Evolutionary conservation across 1,284 basidiomycete species (phyloP).

Genomic region (Kwoniella shivajii): DNA sequence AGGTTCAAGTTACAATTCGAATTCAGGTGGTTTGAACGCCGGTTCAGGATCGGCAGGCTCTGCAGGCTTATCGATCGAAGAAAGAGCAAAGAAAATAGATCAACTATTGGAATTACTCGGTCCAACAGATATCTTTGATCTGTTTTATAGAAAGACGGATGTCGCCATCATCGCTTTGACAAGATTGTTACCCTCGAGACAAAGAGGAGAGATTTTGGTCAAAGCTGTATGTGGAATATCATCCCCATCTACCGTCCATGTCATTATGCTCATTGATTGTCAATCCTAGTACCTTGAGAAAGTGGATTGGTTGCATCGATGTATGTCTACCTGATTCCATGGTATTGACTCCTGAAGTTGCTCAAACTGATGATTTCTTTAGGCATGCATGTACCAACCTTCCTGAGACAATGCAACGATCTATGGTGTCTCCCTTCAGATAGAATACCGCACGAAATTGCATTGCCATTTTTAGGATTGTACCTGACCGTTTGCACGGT

Average conservation of each 20-base stretch:
- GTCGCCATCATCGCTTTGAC: conserved; percentile 49
- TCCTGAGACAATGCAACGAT: conserved; percentile 51
- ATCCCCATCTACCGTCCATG: too few species aligned
- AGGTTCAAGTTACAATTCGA: background rate
- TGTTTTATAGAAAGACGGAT: conserved; percentile 50
- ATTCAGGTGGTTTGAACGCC: background rate
- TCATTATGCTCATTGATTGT: background rate
- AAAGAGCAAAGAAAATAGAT: conserved; percentile 35
- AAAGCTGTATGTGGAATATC: conserved; percentile 37
- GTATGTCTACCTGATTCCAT: conserved; percentile 29
- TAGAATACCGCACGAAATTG: conserved; percentile 47
- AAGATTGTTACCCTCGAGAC: conserved; percentile 45
- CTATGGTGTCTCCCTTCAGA: conserved; percentile 51
- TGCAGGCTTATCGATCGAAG: conserved; percentile 21
- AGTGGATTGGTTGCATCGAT: conserved; percentile 56
- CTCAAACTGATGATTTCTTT: background rate
- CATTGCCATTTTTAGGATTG: conserved; percentile 50
- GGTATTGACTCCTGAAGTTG: background rate
- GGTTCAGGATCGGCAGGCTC: background rate
- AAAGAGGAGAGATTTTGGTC: conserved; percentile 51
- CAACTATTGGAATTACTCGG: conserved; percentile 46
- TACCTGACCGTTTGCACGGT: conserved; percentile 52
- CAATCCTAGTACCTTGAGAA: conserved; percentile 40
- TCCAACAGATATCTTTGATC: conserved; percentile 48
- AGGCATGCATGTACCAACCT: conserved; percentile 53